phyloP scores from a whole-genome alignment of 176 grass and related monocot genomes.

The Aegilops longissima region DNA sequence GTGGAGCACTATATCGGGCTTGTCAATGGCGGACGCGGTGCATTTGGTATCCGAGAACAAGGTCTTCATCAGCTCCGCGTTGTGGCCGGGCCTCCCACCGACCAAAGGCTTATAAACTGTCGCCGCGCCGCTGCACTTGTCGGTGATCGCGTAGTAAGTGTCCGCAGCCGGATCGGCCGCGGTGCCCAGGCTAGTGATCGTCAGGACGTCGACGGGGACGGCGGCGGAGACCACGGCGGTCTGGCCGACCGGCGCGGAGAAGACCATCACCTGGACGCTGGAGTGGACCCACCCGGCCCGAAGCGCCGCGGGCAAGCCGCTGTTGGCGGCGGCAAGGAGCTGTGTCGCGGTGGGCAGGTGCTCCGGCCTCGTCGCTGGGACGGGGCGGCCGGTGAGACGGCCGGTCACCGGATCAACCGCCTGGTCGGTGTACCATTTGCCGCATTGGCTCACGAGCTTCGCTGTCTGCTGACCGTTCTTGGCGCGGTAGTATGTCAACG shows the following conservation, averaged over 20 bases:
- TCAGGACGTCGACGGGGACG: neutral
- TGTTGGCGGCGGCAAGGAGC: neutral
- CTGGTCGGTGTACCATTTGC: conserved; percentile 24
- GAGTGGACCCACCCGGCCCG: conserved; percentile 11
- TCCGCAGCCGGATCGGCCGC: too few species aligned
- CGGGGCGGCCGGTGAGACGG: neutral
- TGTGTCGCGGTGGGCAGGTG: conserved; percentile 4
- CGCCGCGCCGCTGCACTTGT: too few species aligned
- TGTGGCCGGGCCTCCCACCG: too few species aligned
- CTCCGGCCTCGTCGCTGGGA: neutral
- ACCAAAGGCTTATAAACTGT: too few species aligned
- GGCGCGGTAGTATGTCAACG: conserved; percentile 46
- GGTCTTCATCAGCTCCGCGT: too few species aligned
- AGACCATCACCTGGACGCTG: conserved; percentile 18
- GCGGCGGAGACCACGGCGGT: conserved; percentile 22
- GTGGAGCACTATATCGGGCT: neutral
- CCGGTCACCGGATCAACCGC: conserved; percentile 20
- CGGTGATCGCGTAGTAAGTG: too few species aligned
- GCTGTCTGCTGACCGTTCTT: neutral
- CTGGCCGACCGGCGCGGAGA: conserved; percentile 12
- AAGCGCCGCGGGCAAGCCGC: neutral
- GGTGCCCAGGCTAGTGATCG: neutral
- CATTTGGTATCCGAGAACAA: neutral
- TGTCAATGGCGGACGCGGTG: conserved; percentile 23
- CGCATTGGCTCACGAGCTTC: neutral